A percentile compares a stretch with the other conserved stretches of the same genome.
Evolutionary conservation across 305 asterid genomes (phyloP).

Genomic region (Lippia alba): DNA sequence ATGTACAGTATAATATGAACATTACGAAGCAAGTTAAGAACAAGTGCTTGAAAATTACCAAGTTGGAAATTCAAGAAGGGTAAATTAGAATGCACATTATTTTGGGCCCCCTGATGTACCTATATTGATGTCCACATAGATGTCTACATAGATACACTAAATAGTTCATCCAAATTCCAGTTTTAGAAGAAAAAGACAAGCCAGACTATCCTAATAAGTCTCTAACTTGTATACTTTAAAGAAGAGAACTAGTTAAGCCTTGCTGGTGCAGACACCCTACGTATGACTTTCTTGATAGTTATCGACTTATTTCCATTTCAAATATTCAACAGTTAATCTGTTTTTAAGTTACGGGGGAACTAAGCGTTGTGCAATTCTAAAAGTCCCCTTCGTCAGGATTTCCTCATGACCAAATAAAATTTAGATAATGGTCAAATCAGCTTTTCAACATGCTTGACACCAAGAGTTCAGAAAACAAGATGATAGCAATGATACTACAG

Average conservation of each 20-base stretch:
- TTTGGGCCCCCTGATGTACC: not conserved
- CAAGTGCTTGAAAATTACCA: too few species aligned
- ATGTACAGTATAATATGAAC: too few species aligned
- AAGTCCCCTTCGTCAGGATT: conserved; percentile 23
- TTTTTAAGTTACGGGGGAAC: conserved; percentile 5
- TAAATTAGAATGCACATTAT: too few species aligned
- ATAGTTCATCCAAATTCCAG: conserved; percentile 20
- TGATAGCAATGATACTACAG: conserved; percentile 18
- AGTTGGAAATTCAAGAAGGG: too few species aligned
- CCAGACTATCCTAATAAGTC: not conserved
- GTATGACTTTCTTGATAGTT: conserved; percentile 10
- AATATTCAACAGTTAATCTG: conserved; percentile 21
- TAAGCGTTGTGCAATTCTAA: conserved; percentile 24
- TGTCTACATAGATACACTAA: conserved; percentile 21
- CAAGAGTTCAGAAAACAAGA: conserved; percentile 26
- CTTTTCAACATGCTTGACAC: conserved; percentile 29
- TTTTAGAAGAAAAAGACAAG: conserved; percentile 21
- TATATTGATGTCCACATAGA: conserved; percentile 20
- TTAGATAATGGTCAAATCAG: conserved; percentile 19
- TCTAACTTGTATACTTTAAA: conserved; percentile 1
- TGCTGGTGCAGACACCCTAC: conserved; percentile 18
- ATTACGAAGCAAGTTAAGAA: too few species aligned
- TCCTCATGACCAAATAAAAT: conserved; percentile 27
- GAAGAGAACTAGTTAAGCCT: conserved; percentile 20
- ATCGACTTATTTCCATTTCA: conserved; percentile 4